Evolutionary conservation across 192 early-diverging fungal species (phyloP).

Genomic region (Coemansia sp.): DNA sequence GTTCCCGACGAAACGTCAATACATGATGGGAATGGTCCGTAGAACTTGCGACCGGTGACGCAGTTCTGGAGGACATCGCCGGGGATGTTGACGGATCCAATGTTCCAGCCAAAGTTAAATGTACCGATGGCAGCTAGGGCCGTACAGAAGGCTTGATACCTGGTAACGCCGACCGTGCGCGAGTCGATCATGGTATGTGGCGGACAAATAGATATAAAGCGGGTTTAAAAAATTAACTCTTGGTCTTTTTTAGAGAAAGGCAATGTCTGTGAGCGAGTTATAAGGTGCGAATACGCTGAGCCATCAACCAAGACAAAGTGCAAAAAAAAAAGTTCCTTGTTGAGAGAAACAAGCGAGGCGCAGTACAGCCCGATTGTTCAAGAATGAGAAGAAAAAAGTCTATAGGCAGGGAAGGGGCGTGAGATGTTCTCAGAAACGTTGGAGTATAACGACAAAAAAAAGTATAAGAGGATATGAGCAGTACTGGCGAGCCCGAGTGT

Average conservation of each 20-base stretch:
- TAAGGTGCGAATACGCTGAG: neutral
- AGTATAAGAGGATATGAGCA: neutral
- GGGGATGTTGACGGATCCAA: constrained; percentile 62
- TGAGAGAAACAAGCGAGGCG: neutral
- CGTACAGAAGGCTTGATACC: constrained; percentile 53
- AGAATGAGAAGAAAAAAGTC: neutral
- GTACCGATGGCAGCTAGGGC: constrained; percentile 55
- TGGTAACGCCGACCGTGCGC: constrained; percentile 53
- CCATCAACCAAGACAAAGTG: neutral
- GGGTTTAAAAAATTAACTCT: neutral
- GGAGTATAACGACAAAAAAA: neutral
- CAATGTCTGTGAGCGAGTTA: neutral
- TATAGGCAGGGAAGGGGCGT: neutral
- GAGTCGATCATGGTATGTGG: constrained; percentile 45
- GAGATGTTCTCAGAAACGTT: constrained; percentile 13
- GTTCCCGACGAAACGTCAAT: constrained; percentile 49
- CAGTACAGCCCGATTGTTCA: constrained; percentile 8
- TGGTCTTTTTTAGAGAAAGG: neutral
- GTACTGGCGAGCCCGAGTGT: neutral
- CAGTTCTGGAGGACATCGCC: constrained; percentile 61
- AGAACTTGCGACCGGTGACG: constrained; percentile 52
- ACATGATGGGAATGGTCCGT: constrained; percentile 53
- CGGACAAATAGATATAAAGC: neutral
- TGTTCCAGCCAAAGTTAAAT: constrained; percentile 62
- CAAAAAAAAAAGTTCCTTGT: neutral